Percentiles rank a stretch among this genome's conserved stretches.
phyloP scores from a whole-genome alignment of 2,329 filamentous ascomycete genomes.

The Monosporascus ibericus region DNA sequence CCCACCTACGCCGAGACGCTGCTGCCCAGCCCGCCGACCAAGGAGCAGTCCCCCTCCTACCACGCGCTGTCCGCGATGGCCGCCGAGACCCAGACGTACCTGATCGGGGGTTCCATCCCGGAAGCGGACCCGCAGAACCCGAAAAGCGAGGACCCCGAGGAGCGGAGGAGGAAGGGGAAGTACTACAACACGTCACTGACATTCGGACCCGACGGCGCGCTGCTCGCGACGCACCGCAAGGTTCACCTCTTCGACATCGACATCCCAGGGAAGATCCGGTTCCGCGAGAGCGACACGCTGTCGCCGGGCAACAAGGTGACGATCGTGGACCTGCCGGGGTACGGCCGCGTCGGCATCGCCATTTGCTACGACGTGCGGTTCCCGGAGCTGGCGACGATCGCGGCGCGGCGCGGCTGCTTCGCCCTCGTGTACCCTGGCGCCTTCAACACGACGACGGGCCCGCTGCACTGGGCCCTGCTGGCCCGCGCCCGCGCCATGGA shows the following conservation, averaged over 20 bases:
- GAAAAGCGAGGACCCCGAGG: neutral
- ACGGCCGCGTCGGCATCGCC: conserved; percentile 78
- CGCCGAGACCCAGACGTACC: conserved; percentile 68
- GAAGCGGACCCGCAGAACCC: conserved; percentile 55
- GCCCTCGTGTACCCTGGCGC: conserved; percentile 90
- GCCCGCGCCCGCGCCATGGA: conserved; percentile 81
- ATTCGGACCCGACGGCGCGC: conserved; percentile 70
- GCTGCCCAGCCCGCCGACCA: conserved; percentile 65
- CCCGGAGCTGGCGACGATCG: conserved; percentile 86
- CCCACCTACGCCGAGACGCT: conserved; percentile 86
- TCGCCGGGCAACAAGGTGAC: conserved; percentile 81
- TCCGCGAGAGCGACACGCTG: conserved; percentile 85
- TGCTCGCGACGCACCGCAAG: conserved; percentile 88
- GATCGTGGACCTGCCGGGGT: conserved; percentile 78
- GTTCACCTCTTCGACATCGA: conserved; percentile 97
- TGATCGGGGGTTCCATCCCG: conserved; percentile 89
- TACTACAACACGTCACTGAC: conserved; percentile 89
- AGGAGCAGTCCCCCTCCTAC: conserved; percentile 71
- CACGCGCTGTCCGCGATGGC: conserved; percentile 79
- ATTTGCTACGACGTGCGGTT: conserved; percentile 99
- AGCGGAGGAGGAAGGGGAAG: conserved; percentile 30
- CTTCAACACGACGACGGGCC: conserved; percentile 91
- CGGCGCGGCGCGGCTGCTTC: conserved; percentile 80
- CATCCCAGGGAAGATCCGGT: conserved; percentile 90
- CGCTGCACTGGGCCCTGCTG: conserved; percentile 83